Evolutionary conservation across 2,329 filamentous ascomycete species (phyloP).

Genomic region (Microascus cirrosus): DNA sequence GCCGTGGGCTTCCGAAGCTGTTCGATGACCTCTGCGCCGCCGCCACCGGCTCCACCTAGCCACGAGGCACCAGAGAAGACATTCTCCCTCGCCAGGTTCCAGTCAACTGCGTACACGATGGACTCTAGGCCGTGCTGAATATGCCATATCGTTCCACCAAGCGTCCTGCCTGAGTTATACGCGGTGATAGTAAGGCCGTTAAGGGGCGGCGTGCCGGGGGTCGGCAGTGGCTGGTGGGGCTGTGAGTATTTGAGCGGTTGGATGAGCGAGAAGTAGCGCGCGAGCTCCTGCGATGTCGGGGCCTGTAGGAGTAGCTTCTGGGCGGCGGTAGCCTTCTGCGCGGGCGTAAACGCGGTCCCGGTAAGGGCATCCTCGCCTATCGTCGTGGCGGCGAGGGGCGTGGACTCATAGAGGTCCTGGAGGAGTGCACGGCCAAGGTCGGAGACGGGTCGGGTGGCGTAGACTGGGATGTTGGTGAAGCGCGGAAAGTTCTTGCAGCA

Average conservation of each 20-base stretch:
- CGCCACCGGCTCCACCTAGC: slow-evolving; percentile 70
- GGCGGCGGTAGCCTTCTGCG: slow-evolving; percentile 32
- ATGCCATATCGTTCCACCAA: slow-evolving; percentile 97
- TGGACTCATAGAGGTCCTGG: slow-evolving; percentile 86
- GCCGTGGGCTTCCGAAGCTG: slow-evolving; percentile 88
- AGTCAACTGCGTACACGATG: slow-evolving; percentile 94
- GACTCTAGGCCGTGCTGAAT: slow-evolving; percentile 95
- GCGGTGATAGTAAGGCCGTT: slow-evolving; percentile 91
- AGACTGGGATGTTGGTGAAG: slow-evolving; percentile 86
- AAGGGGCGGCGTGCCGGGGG: slow-evolving; percentile 77
- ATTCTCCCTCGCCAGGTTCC: slow-evolving; percentile 96
- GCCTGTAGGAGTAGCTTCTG: slow-evolving; percentile 52
- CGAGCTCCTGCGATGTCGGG: slow-evolving; percentile 80
- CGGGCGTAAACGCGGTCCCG: slow-evolving; percentile 44
- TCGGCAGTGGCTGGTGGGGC: slow-evolving; percentile 79
- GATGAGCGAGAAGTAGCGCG: slow-evolving; percentile 80
- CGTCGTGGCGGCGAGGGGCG: slow-evolving; percentile 75
- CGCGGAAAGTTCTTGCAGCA: slow-evolving; percentile 94
- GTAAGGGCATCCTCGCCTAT: slow-evolving; percentile 65
- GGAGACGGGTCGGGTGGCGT: slow-evolving; percentile 88
- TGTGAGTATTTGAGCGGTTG: slow-evolving; percentile 95
- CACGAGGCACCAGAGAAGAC: slow-evolving; percentile 89
- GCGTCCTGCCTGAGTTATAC: slow-evolving; percentile 90
- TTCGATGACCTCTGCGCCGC: slow-evolving; percentile 85
- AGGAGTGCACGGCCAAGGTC: slow-evolving; percentile 82